Base-by-base conservation (phyloP, 768 basidiomycete genomes). In the Rhodosporidiobolus sp. region DNA sequence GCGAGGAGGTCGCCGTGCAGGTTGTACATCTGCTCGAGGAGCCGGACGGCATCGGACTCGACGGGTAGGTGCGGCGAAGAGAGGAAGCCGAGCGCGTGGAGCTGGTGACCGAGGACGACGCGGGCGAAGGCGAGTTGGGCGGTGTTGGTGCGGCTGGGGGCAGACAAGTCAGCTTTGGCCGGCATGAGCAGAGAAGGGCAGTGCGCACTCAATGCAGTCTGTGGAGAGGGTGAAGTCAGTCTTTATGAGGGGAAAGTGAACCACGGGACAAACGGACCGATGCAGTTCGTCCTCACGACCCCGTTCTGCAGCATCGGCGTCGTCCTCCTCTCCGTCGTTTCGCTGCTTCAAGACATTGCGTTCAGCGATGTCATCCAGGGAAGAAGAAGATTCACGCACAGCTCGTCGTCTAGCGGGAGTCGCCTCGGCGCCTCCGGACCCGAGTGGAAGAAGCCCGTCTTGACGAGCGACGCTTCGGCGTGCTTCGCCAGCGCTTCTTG, bases 11-110 rank as follows among this genome's bases (percentile, higher is more conserved):
- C 79, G 17, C 94, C 80, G 54, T 94, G 67, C 9, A 96, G 93
- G 79, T 95, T 93, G 80, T 94, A 97, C 94, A 99, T 97, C 82
- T 96, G 93, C 7, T 94, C 98, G 76, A 99, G 79, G 87, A 98
- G 94, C 80, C 94, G 93, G 52, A 94, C 90, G 1, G 92, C 94
- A 80, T 95, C 94, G 17, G 90, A 92, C 78, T 95, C 93, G 78
- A 95, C 95, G 0, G 88, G 86, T 49, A 99, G 83, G 78, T 92
- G 88, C 0, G 95, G 94, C 68, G 84, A 88, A 28, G 89, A 87
- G 14, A 96, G 88, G 24, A 98, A 85, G 0, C 96, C 96, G 7
- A 99, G 87, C 0, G 94, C 94, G 80, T 95, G 92, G 14, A 99
- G 84, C 79, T 99, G 96, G 80, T 97, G 94, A 0, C 94, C 94